Percentiles rank a stretch among this genome's conserved stretches.
phyloP scores from a whole-genome alignment of 169 alveolate species.

The Plasmodium reichenowi region DNA sequence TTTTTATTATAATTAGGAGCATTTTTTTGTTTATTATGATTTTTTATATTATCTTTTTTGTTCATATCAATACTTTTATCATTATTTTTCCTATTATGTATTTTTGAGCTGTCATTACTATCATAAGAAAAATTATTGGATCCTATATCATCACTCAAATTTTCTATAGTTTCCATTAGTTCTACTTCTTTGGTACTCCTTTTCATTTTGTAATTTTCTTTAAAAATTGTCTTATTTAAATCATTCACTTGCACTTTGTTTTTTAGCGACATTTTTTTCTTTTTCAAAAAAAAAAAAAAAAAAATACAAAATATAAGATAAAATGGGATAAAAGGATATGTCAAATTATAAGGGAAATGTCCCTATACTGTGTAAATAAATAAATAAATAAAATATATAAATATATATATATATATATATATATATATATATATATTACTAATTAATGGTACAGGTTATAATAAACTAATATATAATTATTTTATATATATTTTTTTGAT shows the following conservation, averaged over 20 bases:
- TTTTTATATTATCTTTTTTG: conserved; percentile 35
- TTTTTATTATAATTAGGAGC: conserved; percentile 14
- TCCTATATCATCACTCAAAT: conserved; percentile 54
- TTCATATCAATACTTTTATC: conserved; percentile 37
- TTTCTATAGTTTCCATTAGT: conserved; percentile 68
- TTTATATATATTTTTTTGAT: too few relatives aligned
- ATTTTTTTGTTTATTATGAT: conserved; percentile 18
- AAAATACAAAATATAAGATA: background rate
- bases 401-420: too few relatives aligned
- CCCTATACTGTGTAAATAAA: too few relatives aligned
- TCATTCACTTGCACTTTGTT: conserved; percentile 57
- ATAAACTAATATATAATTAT: too few relatives aligned
- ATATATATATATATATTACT: too few relatives aligned
- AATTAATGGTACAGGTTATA: too few relatives aligned
- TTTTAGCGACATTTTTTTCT: conserved; percentile 59
- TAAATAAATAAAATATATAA: too few relatives aligned
- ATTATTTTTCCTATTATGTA: conserved; percentile 16
- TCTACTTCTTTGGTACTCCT: conserved; percentile 43
- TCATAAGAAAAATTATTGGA: conserved; percentile 47
- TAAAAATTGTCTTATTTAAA: conserved; percentile 27
- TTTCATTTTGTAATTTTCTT: conserved; percentile 55
- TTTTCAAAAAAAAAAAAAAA: conserved; percentile 13
- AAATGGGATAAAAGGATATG: too few relatives aligned
- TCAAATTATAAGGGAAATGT: too few relatives aligned
- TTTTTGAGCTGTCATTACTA: conserved; percentile 7